Evolutionary conservation across 2,329 filamentous ascomycete genomes (phyloP), one percentile per base, ranked within the genome.

Genomic region (Diatrype stigma): DNA sequence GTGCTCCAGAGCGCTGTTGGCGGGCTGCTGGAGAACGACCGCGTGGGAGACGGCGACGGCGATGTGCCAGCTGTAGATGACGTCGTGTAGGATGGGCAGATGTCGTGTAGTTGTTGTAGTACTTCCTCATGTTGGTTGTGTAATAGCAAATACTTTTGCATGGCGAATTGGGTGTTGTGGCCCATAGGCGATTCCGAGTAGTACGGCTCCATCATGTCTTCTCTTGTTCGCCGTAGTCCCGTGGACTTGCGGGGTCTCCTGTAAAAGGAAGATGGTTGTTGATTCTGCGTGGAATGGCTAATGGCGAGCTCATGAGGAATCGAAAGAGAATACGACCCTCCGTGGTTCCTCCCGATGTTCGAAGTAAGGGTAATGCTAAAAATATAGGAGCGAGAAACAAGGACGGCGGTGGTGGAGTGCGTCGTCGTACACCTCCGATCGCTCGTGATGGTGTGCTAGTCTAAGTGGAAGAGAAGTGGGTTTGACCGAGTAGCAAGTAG

Each of bases 11-110:
- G 14, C n/a, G 34, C 7, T 34, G n/a, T 34, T 34, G 7, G 60
- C 1, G 75, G 46, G 73, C 78, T 58, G 74, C 78, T 62, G 70
- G 78, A 60, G 73, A 79, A 70, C 74, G 79, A 66, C 72, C 85
- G 64, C 67, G 80, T 73, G 62, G 77, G 80, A 64, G 85, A 85
- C 63, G 79, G 77, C 64, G 83, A 70, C 67, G 83, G 75, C 64
- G 84, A 76, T 2, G 73, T 73, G 45, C 57, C 56, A 11, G 68
- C 59, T 11, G 70, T 67, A 2, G 73, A 72, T 14, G 66, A 63
- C 38, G 60, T 63, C 49, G 58, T 67, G 53, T 70, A 67, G 1
- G 64, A 60, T 8, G 65, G 73, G 40, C 73, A 75, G 48, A 82
- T 74, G 52, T 75, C 72, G 56, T 80, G 71, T 52, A 82, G 75